Conservation (phyloP, 352 stramenopile genomes). For the Pythium phragmiticola region DNA sequence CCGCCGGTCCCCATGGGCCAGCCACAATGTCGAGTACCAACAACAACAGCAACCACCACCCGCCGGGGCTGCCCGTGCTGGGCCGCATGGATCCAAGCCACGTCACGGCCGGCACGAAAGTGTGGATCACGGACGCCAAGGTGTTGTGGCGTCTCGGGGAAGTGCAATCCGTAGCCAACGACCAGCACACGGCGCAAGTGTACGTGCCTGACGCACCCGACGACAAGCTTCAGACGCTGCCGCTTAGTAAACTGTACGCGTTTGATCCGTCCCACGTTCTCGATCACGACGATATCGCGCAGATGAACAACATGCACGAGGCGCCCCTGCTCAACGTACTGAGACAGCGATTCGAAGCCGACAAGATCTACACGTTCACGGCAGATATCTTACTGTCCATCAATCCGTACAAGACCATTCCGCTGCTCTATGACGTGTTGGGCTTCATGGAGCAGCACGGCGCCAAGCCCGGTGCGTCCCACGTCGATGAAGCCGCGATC, state of each 20-base stretch:
- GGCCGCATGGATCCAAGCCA: conserved; percentile 53
- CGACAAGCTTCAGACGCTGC: conserved; percentile 56
- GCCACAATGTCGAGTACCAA: background rate
- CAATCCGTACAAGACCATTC: conserved; percentile 87
- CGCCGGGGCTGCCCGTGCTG: conserved; percentile 28
- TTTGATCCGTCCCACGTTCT: conserved; percentile 85
- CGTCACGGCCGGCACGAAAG: conserved; percentile 51
- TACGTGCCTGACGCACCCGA: conserved; percentile 60
- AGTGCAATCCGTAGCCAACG: conserved; percentile 47
- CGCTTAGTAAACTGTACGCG: conserved; percentile 57
- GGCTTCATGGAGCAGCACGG: conserved; percentile 62
- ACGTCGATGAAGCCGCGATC: conserved; percentile 25
- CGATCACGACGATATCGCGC: conserved; percentile 80
- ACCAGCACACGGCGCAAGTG: conserved; percentile 52
- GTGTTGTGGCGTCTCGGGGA: conserved; percentile 82
- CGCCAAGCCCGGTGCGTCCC: conserved; percentile 7
- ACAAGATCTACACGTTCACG: conserved; percentile 88
- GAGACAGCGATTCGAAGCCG: conserved; percentile 70
- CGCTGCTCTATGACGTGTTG: conserved; percentile 77
- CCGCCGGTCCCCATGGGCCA: background rate
- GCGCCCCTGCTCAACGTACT: conserved; percentile 78
- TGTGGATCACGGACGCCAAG: conserved; percentile 76
- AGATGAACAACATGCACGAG: conserved; percentile 92
- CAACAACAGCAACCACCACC: conserved; percentile 4
- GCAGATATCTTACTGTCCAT: conserved; percentile 83